Base-by-base conservation (phyloP, 179 eudicot species). In the Spergularia azorica region DNA sequence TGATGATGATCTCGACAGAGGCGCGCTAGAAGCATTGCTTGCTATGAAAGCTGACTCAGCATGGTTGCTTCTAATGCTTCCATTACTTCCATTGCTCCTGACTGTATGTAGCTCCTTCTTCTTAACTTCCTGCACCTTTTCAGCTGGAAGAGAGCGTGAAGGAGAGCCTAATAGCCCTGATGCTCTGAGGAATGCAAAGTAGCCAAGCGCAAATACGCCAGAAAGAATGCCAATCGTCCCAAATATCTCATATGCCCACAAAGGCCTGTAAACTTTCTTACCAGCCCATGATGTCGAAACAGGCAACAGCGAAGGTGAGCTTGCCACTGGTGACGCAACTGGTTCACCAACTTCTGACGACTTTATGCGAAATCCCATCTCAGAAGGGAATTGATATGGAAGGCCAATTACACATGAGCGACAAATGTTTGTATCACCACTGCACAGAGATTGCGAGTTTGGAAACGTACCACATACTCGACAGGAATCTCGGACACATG, bases 1-100 rank as follows among this genome's bases (percentile, higher is more conserved):
- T 2, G 94, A 85, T 13, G 87, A 74, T 50, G 89, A 86, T 79
- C 88, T 87, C 70, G 87, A 83, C 58, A 76, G 80, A 32, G 84
- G 87, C 9, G 85, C 84, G 74, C 87, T 86, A 0, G 86, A 82
- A 54, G 83, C 64, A 70, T 77, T 74, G 78, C 86, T 79, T 57
- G 80, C 86, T 32, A 81, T 61, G 72, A 84, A 50, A 60, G 80
- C 83, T 43, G 84, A 20, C 21, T 81, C 85, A 21, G 15, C 74
- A 39, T 71, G 21, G 15, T 32, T 38, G 46, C 21, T 71, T 36
- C 63, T 36, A 36, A 2, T 36, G 39, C 39, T 36, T 3, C 4
- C 63, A 57, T 3, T 70, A 15, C 48, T 79, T 58, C 54, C 41
- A 43, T 77, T 74, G 65, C 67, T 79, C 26, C 32, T 75, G 12